Evolutionary conservation across 257 asterid genomes (phyloP).

Genomic region (Coffea canephora): DNA sequence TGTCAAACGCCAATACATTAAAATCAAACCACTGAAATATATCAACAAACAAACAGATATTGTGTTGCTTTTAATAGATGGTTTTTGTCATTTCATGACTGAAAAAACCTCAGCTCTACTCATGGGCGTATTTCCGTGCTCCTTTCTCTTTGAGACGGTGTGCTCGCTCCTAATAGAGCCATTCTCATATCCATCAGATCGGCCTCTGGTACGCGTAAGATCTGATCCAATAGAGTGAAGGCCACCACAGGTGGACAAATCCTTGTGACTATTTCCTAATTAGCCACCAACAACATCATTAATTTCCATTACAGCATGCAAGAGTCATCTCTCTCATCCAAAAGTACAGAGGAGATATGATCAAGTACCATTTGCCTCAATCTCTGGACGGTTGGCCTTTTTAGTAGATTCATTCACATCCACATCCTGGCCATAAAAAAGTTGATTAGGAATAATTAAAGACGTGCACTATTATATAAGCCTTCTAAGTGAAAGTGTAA

Average conservation of each 20-base stretch:
- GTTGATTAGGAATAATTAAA: constrained; percentile 10
- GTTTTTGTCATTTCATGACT: not conserved
- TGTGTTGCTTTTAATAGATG: too few species aligned
- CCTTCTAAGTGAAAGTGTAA: not conserved
- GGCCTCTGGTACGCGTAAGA: constrained; percentile 66
- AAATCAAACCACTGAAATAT: not conserved
- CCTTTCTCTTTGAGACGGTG: constrained; percentile 46
- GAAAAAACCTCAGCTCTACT: constrained; percentile 69
- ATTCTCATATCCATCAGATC: constrained; percentile 38
- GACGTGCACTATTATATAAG: not conserved
- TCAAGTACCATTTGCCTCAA: constrained; percentile 36
- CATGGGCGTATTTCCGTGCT: constrained; percentile 59
- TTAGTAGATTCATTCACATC: constrained; percentile 42
- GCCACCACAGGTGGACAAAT: constrained; percentile 88
- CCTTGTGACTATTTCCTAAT: constrained; percentile 46
- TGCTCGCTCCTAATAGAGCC: constrained; percentile 51
- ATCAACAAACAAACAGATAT: not conserved
- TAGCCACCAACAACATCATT: constrained; percentile 7
- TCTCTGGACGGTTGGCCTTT: constrained; percentile 37
- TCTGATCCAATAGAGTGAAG: constrained; percentile 92
- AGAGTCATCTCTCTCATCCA: not conserved
- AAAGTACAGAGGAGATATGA: constrained; percentile 11
- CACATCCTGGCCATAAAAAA: constrained; percentile 46
- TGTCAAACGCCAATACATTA: constrained; percentile 20
- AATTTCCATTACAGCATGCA: not conserved